These are phyloP conservation scores for Barnettozyma botsteinii DNA, from an alignment of 805 yeast species.

Conservation along the genomic window DNA sequence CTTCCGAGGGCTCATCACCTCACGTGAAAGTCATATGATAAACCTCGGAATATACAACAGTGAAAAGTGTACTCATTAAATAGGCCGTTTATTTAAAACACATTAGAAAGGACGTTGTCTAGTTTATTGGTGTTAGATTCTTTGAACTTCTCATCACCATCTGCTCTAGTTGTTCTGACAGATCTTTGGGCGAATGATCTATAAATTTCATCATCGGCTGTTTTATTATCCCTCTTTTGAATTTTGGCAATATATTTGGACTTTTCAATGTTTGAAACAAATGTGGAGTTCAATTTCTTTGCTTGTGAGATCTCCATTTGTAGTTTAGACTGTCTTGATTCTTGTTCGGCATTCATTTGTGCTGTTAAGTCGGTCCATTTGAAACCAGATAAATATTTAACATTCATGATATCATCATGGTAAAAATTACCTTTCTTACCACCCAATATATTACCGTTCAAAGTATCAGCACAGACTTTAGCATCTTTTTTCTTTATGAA, in stretches of 20 bases:
- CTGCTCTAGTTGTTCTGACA: constrained; percentile 61
- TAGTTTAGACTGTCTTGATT: constrained; percentile 79
- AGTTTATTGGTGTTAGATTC: constrained; percentile 35
- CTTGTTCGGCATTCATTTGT: constrained; percentile 87
- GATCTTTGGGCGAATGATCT: constrained; percentile 68
- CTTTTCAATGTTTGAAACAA: constrained; percentile 76
- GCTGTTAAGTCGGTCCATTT: constrained; percentile 94
- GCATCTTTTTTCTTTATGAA: constrained; percentile 80
- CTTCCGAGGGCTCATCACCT: constrained; percentile 12
- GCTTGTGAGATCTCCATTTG: constrained; percentile 88
- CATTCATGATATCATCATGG: constrained; percentile 89
- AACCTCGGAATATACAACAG: background rate
- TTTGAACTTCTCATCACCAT: constrained; percentile 46
- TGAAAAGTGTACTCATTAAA: too few species aligned
- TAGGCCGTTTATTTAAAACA: constrained; percentile 11
- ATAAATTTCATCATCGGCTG: constrained; percentile 36
- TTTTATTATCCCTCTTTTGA: constrained; percentile 26
- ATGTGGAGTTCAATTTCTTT: constrained; percentile 77
- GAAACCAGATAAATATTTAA: constrained; percentile 84
- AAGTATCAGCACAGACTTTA: constrained; percentile 75
- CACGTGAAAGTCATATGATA: constrained; percentile 1
- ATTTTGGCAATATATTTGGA: constrained; percentile 76
- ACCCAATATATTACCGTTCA: constrained; percentile 86
- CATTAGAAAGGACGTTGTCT: constrained; percentile 29
- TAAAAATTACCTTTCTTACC: constrained; percentile 89